Base-by-base conservation (phyloP, 805 yeast species). In the Wickerhamiella spandovensis region DNA sequence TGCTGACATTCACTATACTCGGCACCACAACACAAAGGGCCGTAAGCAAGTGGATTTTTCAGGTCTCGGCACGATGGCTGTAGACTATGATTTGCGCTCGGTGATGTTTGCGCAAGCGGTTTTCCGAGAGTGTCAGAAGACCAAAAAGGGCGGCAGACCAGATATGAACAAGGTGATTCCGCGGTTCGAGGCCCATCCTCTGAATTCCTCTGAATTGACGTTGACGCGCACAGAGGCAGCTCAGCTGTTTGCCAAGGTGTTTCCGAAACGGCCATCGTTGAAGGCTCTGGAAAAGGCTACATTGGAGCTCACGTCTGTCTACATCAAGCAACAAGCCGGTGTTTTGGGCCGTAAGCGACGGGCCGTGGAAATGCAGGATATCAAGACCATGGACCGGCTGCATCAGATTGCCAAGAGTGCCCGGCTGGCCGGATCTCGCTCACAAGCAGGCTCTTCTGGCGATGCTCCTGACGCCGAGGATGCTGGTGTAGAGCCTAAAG, bases 401-500 rank as follows among this genome's bases (percentile, higher is more conserved):
- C 22, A 39, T 20, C 43, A 20, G 22, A 39, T 39, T 24, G 15
- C 43, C 13, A 20, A 39, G 18, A 18, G 43, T 10, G 41, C 21
- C n/a, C 20, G 41, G 21, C 7, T 17, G 20, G 12, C 12, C 32
- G 32, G 12, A 28, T n/a, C n/a, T n/a, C n/a, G n/a, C n/a, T 9
- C 32, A 5, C 32, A 12, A 9, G 32, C 32, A 28, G 32, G 32
- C 15, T 28, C 32, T n/a, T 6, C 48, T 7, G 53, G 21, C 9
- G 51, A 17, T n/a, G 48, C 20, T 28, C 41, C 3, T 2, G 46
- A 43, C 25, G 28, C 35, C n/a, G 44, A n/a, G 13, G 49, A 21
- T 9, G 44, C 37, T 7, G 47, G 28, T 18, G 41, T 15, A 13
- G 37, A 30, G 18, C 50, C 35, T 3, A 28, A 47, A 35, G 39